A percentile compares a stretch with the other conserved stretches of the same genome.
Conservation (phyloP, 768 basidiomycete genomes). For the Rhodotorula toruloides region DNA sequence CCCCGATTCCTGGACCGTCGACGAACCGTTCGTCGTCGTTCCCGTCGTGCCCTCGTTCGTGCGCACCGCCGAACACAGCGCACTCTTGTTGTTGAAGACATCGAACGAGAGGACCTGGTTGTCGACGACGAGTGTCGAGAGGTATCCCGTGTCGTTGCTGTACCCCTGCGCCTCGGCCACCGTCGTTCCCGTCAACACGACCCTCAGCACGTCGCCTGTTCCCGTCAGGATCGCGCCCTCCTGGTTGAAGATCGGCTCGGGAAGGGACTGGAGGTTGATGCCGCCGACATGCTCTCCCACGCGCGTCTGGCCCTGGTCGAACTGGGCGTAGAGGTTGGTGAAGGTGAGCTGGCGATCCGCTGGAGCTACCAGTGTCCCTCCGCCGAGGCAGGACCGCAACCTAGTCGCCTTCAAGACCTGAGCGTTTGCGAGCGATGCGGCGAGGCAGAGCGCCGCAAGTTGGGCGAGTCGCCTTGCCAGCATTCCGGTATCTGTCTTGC, state of each 20-base stretch:
- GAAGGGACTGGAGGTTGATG: conserved; percentile 1
- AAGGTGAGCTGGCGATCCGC: conserved; percentile 20
- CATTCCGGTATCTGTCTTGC: too few species aligned
- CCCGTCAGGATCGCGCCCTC: conserved; percentile 17
- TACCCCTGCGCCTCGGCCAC: conserved; percentile 19
- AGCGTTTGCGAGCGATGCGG: background rate
- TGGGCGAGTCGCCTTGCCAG: too few species aligned
- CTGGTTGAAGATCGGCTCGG: conserved; percentile 6
- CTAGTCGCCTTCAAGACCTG: background rate
- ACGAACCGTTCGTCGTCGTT: conserved; percentile 47
- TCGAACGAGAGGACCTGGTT: conserved; percentile 72
- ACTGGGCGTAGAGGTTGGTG: conserved; percentile 25
- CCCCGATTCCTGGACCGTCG: conserved; percentile 49
- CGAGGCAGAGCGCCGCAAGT: too few species aligned
- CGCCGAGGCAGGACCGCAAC: conserved; percentile 18
- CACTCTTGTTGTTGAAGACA: conserved; percentile 64
- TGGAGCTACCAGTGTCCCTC: background rate
- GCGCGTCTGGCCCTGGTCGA: conserved; percentile 18
- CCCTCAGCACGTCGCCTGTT: conserved; percentile 27
- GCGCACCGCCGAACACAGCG: conserved; percentile 69
- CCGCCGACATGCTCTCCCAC: conserved; percentile 22
- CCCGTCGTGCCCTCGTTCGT: conserved; percentile 44
- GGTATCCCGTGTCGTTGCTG: conserved; percentile 28
- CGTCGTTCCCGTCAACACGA: conserved; percentile 23
- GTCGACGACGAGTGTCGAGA: conserved; percentile 30